Evolutionary conservation across 192 early-diverging fungal species (phyloP).

Genomic region (Backusella sp.): DNA sequence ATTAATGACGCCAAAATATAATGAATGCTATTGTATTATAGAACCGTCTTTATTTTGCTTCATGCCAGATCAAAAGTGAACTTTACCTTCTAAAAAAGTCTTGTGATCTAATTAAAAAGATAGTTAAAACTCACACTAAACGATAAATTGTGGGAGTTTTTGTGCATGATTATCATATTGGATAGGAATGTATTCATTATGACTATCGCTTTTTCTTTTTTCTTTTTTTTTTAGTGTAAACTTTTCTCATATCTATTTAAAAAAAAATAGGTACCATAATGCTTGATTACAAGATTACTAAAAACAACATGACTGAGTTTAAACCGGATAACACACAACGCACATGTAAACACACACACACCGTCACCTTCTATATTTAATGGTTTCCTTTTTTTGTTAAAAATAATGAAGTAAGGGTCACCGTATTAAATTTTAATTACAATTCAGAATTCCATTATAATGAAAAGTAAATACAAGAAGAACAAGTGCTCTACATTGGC

Average conservation of each 20-base stretch:
- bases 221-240: no score
- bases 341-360: background rate
- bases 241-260: no score
- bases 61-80: background rate
- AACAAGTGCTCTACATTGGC: background rate
- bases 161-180: background rate
- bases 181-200: background rate
- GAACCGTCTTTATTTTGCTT: no score
- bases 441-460: background rate
- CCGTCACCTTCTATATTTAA: background rate
- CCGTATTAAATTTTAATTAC: background rate
- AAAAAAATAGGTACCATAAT: background rate
- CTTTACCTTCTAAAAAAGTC: background rate
- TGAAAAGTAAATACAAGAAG: background rate
- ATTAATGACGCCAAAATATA: background rate
- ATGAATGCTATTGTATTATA: background rate
- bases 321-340: background rate
- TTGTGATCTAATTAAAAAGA: background rate
- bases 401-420: background rate
- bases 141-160: no score
- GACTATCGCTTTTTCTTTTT: background rate
- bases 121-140: background rate
- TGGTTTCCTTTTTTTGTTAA: background rate
- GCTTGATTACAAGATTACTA: background rate
- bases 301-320: background rate